Base-by-base conservation (phyloP, 345 rosid species). In the Gossypium thurberi region DNA sequence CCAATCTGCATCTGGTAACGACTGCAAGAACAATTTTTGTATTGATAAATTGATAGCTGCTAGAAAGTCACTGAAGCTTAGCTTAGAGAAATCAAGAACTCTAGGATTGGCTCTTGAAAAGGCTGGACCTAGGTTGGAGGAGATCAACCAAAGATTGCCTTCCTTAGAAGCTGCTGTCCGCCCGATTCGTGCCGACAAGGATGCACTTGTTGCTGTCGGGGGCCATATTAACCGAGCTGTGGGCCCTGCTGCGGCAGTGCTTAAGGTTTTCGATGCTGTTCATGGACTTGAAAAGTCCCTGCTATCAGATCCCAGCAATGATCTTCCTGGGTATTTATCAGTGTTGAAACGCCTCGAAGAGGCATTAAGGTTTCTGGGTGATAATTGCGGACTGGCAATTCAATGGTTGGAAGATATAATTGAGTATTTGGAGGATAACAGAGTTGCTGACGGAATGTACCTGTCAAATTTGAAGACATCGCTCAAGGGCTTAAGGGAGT, bases 351-450 rank as follows among this genome's bases (percentile, higher is more conserved):
- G 97, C 42, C 88, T 91, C 9, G 92, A 96, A 72, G 99, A 96
- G 86, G 99, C 99, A 0, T 79, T 93, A 84, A 88, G 84, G 82
- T 96, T 96, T 76, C 62, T 96, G 65, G 98, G 94, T 57, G 98
- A 93, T 63, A 96, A 96, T 77, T 96, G 96, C 57, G 98, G 94
- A 51, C 84, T 96, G 79, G 99, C 99, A 50, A 83, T 96, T 56
- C 99, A 96, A 85, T 96, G 99, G 99, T 74, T 96, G 84, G 98
- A 93, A 81, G 99, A 96, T 80, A 96, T 96, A 44, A 90, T 96
- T 25, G 99, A 96, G 91, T 96, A 91, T 77, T 74, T 96, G 81
- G 97, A 89, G 81, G 98, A 96, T 78, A 90, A 96, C 73, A 71
- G 50, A 2, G 88, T 96, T 73, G 99, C 97, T 1, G 97, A 93